Evolutionary conservation across 768 basidiomycete species (phyloP), one percentile per base, ranked within the genome.

Genomic region (Tylopilus vinaceipallidus): DNA sequence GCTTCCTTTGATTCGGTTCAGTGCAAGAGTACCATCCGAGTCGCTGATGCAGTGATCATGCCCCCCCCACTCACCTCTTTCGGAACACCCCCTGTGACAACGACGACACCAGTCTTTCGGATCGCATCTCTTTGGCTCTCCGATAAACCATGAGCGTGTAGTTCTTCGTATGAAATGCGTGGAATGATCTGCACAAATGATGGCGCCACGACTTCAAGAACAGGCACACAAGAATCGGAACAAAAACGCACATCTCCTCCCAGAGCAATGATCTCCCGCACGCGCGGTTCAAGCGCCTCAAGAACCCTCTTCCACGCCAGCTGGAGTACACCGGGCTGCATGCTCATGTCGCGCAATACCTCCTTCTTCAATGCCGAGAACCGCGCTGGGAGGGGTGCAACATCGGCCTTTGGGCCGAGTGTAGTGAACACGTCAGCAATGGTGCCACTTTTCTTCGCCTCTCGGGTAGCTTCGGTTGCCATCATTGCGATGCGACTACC

Each of bases 291-390:
- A 10, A 87, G 70, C 41, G 77, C 80, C 0, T 53, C 53, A 7
- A 86, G 59, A 0, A 88, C 75, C 29, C 78, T 71, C 36, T 68
- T 71, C 84, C 86, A 88, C 38, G 75, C 74, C 52, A 76, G 64
- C 7, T 68, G 53, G 10, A 87, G 62, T 3, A 51, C 56, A 14
- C 48, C 52, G 0, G 54, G 49, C 0, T 49, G 33, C 4, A 52
- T 48, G 2, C 45, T 43, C 50, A 65, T 50, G 10, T 81, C 78
- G 9, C 54, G 65, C 66, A 77, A 78, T 0, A 88, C 51, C 23
- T 66, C 62, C 50, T 74, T 75, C 70, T 91, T 91, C 22, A 91
- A 64, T 6, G 76, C 73, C 0, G 74, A 56, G 52, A 88, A 89
- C 0, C 86, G 75, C 8, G 69, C 58, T 0, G 84, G 84, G 5